Base-by-base conservation (phyloP, 805 yeast species). In the Lipomyces yamanashiensis region DNA sequence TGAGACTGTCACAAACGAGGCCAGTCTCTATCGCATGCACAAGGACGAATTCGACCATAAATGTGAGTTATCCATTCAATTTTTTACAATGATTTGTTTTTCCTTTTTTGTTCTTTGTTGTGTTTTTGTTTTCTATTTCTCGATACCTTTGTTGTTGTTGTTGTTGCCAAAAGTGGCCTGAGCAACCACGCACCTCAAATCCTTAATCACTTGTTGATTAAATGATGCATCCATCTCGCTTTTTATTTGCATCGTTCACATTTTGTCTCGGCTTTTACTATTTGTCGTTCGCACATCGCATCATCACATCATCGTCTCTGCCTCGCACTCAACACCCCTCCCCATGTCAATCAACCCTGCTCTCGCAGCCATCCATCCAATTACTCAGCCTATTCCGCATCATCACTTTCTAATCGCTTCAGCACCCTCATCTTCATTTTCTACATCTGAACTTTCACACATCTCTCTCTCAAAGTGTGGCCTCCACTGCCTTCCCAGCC, bases 21-120 rank as follows among this genome's bases (percentile, higher is more conserved):
- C 97, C 15, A 84, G 92, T 57, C 84, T 85, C 68, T 90, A 87
- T 77, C 85, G 93, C 72, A 85, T 90, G 76, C 97, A 92, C 76
- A 93, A 92, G 79, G 96, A 92, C 75, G 97, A 92, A 75, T 90
- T 86, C 71, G 98, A 93, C 77, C 80, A 88, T 71, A 92, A 92
- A 75, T 87, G 74, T 72, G 53, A 40, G 74, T 71, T 15, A 6
- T 54, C 10, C 28, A 17, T 39, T 50, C 37, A 7, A 40, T 51
- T 23, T n/a, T 17, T 17, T 47, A 7, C 48, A 17, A 19, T 23
- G 47, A 36, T 28, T 36, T 10, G n/a, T 19, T 19, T 34, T 44
- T 54, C 33, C 12, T 12, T 37, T 34, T 37, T 17, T n/a, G 40
- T 44, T 50, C 44, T 44, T 34, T 51, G 23, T 54, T 36, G 40